Base-by-base conservation (phyloP, 768 basidiomycete species). In the Sporobolomyces pararoseus region DNA sequence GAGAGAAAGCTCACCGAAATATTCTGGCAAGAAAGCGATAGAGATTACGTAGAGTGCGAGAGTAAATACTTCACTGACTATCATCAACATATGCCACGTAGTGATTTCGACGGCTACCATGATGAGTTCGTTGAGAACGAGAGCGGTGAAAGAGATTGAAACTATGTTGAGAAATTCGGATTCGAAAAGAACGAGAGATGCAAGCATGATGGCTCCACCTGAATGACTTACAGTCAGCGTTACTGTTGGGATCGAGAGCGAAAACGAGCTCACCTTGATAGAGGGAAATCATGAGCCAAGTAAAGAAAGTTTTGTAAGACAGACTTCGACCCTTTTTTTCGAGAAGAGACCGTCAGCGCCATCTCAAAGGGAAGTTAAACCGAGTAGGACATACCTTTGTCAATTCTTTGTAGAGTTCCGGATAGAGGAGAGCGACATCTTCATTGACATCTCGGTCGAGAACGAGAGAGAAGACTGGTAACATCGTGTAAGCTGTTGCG, bases 31-130 rank as follows among this genome's bases (percentile, higher is more conserved):
- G 80, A 99, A 93, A 0, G 87, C 86, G 72, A 99, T 96, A 78
- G 91, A 94, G 53, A 90, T 82, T 54, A 89, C 86, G 77, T 99
- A 99, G 68, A 99, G 83, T 71, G 88, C 82, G 32, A 95, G 83
- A 0, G 96, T 98, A 39, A 88, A 88, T 42, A 98, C 82, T 78
- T 96, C 92, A 2, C 91, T 88, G 47, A 95, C 82, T 61, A 94
- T 85, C 95, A 98, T 98, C 80, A 96, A 96, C 6, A 86, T 76
- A 80, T 99, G 96, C 95, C 95, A 99, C 71, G 91, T 97, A 4
- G 94, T 98, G 68, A 98, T 93, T 80, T 98, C 94, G 75, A 98
- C 80, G 3, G 94, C 93, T 53, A 98, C 96, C 96, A 98, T 99
- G 80, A 98, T 92, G 59, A 99, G 86, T 78, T 98, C 96, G 78